phyloP scores from a whole-genome alignment of 2,329 filamentous ascomycete genomes.

The Calonectria multiphialidica region DNA sequence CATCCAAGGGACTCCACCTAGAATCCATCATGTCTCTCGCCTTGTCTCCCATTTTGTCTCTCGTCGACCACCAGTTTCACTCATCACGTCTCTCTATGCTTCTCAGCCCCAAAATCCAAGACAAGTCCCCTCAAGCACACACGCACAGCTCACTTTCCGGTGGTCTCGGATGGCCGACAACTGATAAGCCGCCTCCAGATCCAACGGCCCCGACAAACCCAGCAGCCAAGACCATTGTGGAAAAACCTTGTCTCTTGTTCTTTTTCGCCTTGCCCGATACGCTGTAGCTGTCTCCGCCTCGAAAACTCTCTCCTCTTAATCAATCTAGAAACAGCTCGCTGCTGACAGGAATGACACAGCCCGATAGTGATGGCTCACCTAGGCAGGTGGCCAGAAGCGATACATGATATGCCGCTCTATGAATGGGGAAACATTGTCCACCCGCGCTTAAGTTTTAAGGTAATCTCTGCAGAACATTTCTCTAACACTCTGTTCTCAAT shows the following conservation, averaged over 20 bases:
- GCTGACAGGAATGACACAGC: not conserved
- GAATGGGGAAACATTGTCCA: not conserved
- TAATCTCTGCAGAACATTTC: slow-evolving; percentile 8
- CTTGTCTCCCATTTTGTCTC: not conserved
- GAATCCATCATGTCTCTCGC: not conserved
- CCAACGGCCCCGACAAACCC: not conserved
- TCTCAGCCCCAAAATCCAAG: slow-evolving; percentile 1
- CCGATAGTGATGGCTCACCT: not conserved
- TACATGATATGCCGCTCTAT: not conserved
- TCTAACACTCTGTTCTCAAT: not conserved
- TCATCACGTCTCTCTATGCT: not conserved
- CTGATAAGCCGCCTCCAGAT: not conserved
- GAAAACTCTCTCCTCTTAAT: not conserved
- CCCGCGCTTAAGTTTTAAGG: slow-evolving; percentile 9
- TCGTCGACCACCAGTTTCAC: not conserved
- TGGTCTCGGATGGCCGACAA: not conserved
- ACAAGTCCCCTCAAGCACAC: not conserved
- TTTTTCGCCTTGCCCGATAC: not conserved
- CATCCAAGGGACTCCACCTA: slow-evolving; percentile 11
- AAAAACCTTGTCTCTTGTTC: not conserved
- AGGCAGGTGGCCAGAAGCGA: not conserved
- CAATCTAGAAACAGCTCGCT: not conserved
- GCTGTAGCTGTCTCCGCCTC: not conserved
- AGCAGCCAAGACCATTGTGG: not conserved
- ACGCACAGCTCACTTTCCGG: not conserved